Conservation (phyloP, 2,329 filamentous ascomycete genomes). For the Neofusicoccum ribis region DNA sequence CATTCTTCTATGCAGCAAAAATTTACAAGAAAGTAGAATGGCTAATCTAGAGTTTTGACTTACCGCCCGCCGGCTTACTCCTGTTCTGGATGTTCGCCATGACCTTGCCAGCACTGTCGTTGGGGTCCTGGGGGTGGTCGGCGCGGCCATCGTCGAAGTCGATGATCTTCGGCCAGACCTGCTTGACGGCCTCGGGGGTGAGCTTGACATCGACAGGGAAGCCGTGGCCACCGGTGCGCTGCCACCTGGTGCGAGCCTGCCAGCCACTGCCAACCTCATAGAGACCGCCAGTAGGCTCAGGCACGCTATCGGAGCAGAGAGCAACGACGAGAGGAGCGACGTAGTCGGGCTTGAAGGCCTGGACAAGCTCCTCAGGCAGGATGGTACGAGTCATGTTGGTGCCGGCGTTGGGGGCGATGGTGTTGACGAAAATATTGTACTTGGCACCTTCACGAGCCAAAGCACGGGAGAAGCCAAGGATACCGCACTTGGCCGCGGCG, state of each 20-base stretch:
- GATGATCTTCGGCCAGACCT: slow-evolving; percentile 65
- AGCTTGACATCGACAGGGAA: slow-evolving; percentile 81
- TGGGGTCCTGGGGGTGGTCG: slow-evolving; percentile 78
- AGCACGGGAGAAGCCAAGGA: slow-evolving; percentile 91
- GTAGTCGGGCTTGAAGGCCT: slow-evolving; percentile 99
- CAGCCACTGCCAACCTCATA: slow-evolving; percentile 96
- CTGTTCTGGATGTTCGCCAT: slow-evolving; percentile 85
- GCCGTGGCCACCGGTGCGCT: slow-evolving; percentile 82
- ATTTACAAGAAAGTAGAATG: not conserved
- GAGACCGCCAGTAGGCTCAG: slow-evolving; percentile 80
- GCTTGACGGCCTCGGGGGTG: slow-evolving; percentile 79
- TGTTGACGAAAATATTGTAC: slow-evolving; percentile 98
- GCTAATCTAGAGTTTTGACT: slow-evolving; percentile 25
- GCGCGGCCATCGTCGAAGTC: slow-evolving; percentile 86
- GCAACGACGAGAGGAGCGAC: slow-evolving; percentile 90
- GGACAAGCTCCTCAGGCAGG: slow-evolving; percentile 94
- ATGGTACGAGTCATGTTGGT: slow-evolving; percentile 93
- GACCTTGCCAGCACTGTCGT: slow-evolving; percentile 76
- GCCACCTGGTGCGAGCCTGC: slow-evolving; percentile 90
- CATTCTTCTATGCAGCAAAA: not conserved
- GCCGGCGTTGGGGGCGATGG: slow-evolving; percentile 94
- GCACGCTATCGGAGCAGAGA: slow-evolving; percentile 83
- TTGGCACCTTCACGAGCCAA: slow-evolving; percentile 91
- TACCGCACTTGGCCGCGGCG: slow-evolving; percentile 69
- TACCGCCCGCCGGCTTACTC: slow-evolving; percentile 44